A percentile compares a stretch with the other conserved stretches of the same genome.
phyloP scores from a whole-genome alignment of 805 yeast species.

The Wickerhamomyces kurtzmanii region DNA sequence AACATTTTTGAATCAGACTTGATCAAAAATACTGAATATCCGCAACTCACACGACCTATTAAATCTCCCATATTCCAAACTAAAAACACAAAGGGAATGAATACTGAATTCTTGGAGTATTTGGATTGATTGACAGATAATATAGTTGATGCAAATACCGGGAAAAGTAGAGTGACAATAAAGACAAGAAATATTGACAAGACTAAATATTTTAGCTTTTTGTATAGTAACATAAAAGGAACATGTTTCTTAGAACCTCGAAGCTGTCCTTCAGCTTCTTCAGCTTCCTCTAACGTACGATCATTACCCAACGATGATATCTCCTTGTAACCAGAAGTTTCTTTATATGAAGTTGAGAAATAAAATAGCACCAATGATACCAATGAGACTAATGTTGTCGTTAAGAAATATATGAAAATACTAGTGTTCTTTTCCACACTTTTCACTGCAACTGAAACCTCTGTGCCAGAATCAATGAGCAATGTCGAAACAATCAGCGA shows the following conservation, averaged over 20 bases:
- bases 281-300: slow-evolving; percentile 6
- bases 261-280: slow-evolving; percentile 13
- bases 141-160: slow-evolving; percentile 78
- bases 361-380: slow-evolving; percentile 30
- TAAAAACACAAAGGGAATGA: slow-evolving; percentile 70
- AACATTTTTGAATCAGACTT: slow-evolving; percentile 33
- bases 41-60: slow-evolving; percentile 64
- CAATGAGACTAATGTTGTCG: slow-evolving; percentile 38
- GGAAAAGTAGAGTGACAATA: slow-evolving; percentile 67
- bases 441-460: slow-evolving; percentile 1
- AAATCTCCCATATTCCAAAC: slow-evolving; percentile 90
- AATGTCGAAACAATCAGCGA: slow-evolving; percentile 50
- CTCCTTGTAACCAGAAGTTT: too few relatives aligned
- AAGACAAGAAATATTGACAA: slow-evolving; percentile 67
- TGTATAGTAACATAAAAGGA: slow-evolving; percentile 51
- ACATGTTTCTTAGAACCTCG: slow-evolving; percentile 26
- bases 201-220: slow-evolving; percentile 53
- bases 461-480: slow-evolving; percentile 1
- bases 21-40: slow-evolving; percentile 32
- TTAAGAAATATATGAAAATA: slow-evolving; percentile 32
- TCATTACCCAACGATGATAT: too few relatives aligned
- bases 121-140: slow-evolving; percentile 35
- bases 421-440: slow-evolving; percentile 9
- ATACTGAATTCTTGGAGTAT: slow-evolving; percentile 25
- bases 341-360: slow-evolving; percentile 19